These are phyloP conservation scores for Yarrowia osloensis DNA, from an alignment of 805 yeast species.

Conservation along the genomic window DNA sequence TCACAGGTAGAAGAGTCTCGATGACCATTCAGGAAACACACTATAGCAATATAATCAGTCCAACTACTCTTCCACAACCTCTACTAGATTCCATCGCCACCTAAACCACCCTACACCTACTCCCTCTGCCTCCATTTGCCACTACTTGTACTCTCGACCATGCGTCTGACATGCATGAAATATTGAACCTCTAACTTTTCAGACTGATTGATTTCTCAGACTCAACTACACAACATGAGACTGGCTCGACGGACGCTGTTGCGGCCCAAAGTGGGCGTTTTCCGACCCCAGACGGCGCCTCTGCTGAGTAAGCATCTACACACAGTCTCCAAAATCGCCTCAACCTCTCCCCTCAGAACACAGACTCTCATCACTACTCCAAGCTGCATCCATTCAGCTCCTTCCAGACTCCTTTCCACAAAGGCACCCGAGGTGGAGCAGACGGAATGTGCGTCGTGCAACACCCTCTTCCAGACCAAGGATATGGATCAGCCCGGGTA, in stretches of 20 bases:
- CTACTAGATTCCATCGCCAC: too few relatives aligned
- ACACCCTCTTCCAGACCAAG: not conserved
- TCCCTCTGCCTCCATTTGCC: too few relatives aligned
- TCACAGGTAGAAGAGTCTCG: too few relatives aligned
- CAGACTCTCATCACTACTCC: not conserved
- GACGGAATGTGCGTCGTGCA: conserved; percentile 8
- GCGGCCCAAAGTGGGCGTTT: not conserved
- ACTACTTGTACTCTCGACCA: too few relatives aligned
- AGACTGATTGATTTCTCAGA: too few relatives aligned
- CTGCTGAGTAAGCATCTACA: not conserved
- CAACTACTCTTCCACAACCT: too few relatives aligned
- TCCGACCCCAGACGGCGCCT: not conserved
- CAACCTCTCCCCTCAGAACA: not conserved
- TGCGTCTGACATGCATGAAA: conserved; percentile 6
- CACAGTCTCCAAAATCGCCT: not conserved
- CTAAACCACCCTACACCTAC: too few relatives aligned
- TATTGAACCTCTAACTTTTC: conserved; percentile 8
- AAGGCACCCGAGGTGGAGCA: not conserved
- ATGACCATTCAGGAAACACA: too few relatives aligned
- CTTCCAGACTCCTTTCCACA: not conserved
- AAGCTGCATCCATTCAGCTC: not conserved
- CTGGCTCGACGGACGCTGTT: not conserved
- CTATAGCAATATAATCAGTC: too few relatives aligned
- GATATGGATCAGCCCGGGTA: not conserved
- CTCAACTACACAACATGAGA: too few relatives aligned